phyloP scores from a whole-genome alignment of 2,329 filamentous ascomycete species.

The Sporothrix euskadiensis region DNA sequence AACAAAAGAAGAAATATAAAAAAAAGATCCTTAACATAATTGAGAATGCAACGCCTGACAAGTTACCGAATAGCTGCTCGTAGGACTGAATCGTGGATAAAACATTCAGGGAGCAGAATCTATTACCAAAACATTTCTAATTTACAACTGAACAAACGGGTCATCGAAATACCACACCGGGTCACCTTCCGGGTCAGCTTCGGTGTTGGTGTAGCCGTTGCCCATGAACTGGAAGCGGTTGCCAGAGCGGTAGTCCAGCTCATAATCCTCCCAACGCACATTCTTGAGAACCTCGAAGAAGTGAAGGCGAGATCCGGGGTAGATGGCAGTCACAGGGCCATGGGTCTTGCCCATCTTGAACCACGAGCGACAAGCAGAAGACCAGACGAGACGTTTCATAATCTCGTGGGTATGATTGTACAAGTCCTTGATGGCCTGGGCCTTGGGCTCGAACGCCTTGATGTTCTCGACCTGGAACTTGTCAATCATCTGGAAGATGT shows the following conservation, averaged over 20 bases:
- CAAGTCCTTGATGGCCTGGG: conserved; percentile 47
- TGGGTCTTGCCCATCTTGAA: conserved; percentile 50
- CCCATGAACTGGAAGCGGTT: conserved; percentile 15
- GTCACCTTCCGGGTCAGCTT: neutral
- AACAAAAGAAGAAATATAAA: no score
- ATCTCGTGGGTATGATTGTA: conserved; percentile 49
- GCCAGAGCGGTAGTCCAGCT: conserved; percentile 28
- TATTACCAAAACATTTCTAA: neutral
- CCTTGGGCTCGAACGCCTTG: conserved; percentile 27
- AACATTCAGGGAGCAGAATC: neutral
- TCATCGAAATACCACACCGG: conserved; percentile 11
- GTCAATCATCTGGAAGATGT: conserved; percentile 12
- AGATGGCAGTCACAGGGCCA: conserved; percentile 48
- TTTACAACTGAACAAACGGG: neutral
- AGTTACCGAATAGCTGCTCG: no score
- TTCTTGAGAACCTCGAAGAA: conserved; percentile 54
- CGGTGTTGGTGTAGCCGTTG: conserved; percentile 1
- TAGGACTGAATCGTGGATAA: no score
- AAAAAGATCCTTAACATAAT: no score
- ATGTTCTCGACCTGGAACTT: conserved; percentile 39
- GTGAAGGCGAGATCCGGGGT: conserved; percentile 52
- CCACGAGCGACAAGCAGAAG: conserved; percentile 50
- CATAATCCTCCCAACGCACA: conserved; percentile 53
- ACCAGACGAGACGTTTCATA: conserved; percentile 56
- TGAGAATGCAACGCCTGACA: no score